These are phyloP conservation scores for Capsicum chinense DNA, from an alignment of 257 asterid genomes.

Conservation along the genomic window DNA sequence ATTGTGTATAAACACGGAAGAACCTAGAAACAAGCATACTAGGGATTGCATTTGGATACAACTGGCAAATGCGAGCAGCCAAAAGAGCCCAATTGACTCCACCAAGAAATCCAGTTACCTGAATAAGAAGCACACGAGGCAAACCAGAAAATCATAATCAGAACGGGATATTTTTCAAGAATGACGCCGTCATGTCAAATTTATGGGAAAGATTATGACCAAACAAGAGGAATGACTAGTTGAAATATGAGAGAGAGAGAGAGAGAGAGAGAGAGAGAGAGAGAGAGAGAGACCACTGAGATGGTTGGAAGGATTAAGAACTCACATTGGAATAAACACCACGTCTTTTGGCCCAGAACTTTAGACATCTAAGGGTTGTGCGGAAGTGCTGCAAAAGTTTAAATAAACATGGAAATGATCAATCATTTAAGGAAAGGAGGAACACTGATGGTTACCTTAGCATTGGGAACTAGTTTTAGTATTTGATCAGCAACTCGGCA, in stretches of 20 bases:
- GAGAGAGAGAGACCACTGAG: constrained; percentile 13
- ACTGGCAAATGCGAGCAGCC: constrained; percentile 52
- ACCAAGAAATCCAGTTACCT: constrained; percentile 52
- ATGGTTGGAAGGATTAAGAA: neutral
- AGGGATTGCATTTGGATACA: constrained; percentile 51
- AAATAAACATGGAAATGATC: constrained; percentile 23
- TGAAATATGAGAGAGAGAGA: neutral
- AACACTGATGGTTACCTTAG: constrained; percentile 56
- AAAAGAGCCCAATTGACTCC: constrained; percentile 55
- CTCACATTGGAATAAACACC: constrained; percentile 54
- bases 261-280: neutral
- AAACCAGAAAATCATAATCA: constrained; percentile 23
- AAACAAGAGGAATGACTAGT: neutral
- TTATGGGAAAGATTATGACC: neutral
- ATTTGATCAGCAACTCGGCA: constrained; percentile 97
- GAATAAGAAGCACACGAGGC: neutral
- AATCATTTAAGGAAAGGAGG: constrained; percentile 1
- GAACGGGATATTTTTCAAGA: neutral
- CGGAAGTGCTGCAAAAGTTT: constrained; percentile 44
- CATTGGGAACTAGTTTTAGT: constrained; percentile 85
- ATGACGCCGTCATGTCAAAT: neutral
- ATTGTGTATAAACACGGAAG: constrained; percentile 52
- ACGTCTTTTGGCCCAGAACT: constrained; percentile 50
- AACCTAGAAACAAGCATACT: constrained; percentile 54
- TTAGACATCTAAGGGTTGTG: constrained; percentile 50